Conservation (phyloP, 2,329 filamentous ascomycete genomes). For the Pleomassaria siparia region DNA sequence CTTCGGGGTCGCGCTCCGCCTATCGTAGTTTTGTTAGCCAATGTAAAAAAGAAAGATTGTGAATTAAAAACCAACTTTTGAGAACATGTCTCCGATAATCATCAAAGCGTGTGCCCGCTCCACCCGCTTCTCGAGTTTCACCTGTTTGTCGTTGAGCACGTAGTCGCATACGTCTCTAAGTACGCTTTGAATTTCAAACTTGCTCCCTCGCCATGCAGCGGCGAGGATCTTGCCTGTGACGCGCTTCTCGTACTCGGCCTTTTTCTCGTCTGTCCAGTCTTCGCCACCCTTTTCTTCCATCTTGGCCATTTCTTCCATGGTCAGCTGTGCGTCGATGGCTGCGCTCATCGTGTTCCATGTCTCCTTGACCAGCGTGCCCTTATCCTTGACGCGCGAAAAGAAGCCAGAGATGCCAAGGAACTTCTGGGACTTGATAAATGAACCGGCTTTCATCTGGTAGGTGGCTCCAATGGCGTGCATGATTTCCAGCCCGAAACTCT, state of each 20-base stretch:
- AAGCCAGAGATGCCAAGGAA: slow-evolving; percentile 95
- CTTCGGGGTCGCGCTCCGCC: slow-evolving; percentile 87
- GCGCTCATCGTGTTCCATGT: slow-evolving; percentile 98
- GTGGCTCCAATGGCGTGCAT: slow-evolving; percentile 91
- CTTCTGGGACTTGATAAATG: slow-evolving; percentile 91
- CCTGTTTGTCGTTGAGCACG: slow-evolving; percentile 76
- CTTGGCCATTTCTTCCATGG: slow-evolving; percentile 98
- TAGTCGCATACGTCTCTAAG: slow-evolving; percentile 91
- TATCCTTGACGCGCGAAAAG: slow-evolving; percentile 91
- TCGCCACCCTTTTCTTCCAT: slow-evolving; percentile 93
- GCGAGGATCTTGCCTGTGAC: slow-evolving; percentile 98
- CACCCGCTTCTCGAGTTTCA: slow-evolving; percentile 79
- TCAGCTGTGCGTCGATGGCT: slow-evolving; percentile 95
- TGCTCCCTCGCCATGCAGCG: slow-evolving; percentile 92
- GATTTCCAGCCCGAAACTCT: slow-evolving; percentile 95
- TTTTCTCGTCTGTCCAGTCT: slow-evolving; percentile 97
- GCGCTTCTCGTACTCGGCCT: slow-evolving; percentile 89
- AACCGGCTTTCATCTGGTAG: slow-evolving; percentile 84
- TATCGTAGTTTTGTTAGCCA: slow-evolving; percentile 41
- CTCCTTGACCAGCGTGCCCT: slow-evolving; percentile 94
- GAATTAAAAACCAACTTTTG: slow-evolving; percentile 63
- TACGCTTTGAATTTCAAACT: slow-evolving; percentile 97
- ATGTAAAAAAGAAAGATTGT: background rate
- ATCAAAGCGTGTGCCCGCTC: slow-evolving; percentile 90
- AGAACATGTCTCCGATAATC: slow-evolving; percentile 84